Base-by-base conservation (phyloP, 176 grass and related monocot genomes). In the Areca catechu region DNA sequence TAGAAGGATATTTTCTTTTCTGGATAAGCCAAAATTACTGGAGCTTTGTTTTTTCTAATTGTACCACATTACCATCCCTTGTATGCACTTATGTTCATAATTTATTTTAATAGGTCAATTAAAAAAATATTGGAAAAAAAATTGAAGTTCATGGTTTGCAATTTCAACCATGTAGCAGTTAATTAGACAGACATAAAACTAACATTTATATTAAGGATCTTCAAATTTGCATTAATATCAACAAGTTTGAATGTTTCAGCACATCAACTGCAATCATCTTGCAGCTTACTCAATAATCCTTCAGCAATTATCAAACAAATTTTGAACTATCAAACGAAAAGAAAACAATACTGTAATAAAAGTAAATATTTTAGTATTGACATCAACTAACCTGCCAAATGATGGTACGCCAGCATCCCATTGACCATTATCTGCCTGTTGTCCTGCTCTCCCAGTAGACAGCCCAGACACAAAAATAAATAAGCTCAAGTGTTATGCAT, bases 361-460 rank as follows among this genome's bases (percentile, higher is more conserved):
- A 43, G 34, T 10, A 10, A 3, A 43, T 43, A 43, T 3, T 4
- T 58, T 0, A 16, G 19, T 22, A 17, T 51, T 6, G 34, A 23
- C 7, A 51, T 27, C 28, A 67, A 63, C 85, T 30, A 67, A 95
- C 91, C 91, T 90, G 79, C 53, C 81, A 79, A 95, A 80, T 49
- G 90, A 90, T 84, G 91, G 57, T 49, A 95, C 65, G 54, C 63
- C 68, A 73, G 63, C 73, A 57, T 84, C 77, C 91, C 86, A 86
- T 66, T 83, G 81, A 66, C 71, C 74, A 68, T 82, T 80, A 5
- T 54, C 80, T 49, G 68, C 73, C 62, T 86, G 78, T 73, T 76
- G 56, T 59, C 71, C 83, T 86, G 71, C n/a, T 48, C 21, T 53
- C 15, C 30, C 66, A 76, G 78, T 61, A 58, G 60, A 80, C 16